A percentile compares a stretch with the other conserved stretches of the same genome.
Evolutionary conservation across 2,329 filamentous ascomycete genomes (phyloP).

Genomic region (Atkinsonella texensis): DNA sequence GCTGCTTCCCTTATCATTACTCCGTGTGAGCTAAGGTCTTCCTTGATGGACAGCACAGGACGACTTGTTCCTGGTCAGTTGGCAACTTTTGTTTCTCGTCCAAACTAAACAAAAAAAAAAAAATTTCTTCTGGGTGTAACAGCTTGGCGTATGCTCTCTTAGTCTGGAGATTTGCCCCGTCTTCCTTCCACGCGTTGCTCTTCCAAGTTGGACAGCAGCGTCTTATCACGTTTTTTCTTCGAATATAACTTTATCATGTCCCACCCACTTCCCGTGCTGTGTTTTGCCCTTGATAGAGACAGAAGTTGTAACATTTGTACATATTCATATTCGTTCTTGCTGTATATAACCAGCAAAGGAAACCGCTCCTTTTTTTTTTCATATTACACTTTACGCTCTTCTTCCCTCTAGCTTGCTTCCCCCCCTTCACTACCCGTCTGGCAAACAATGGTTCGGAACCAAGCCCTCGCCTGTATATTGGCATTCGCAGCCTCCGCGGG

Average conservation of each 20-base stretch:
- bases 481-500: constrained; percentile 19
- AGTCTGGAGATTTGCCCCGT: background rate
- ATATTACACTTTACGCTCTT: background rate
- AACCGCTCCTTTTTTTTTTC: background rate
- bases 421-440: background rate
- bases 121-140: background rate
- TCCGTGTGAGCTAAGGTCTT: background rate
- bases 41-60: background rate
- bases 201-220: background rate
- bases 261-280: background rate
- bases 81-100: background rate
- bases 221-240: background rate
- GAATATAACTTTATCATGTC: constrained; percentile 2
- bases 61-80: constrained; percentile 3
- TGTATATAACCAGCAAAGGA: background rate
- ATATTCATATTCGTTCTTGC: background rate
- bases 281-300: background rate
- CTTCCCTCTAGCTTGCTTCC: too few species aligned
- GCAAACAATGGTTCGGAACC: constrained; percentile 13
- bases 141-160: background rate
- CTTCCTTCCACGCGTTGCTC: background rate
- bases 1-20: background rate
- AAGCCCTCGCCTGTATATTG: constrained; percentile 15
- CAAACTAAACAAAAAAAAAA: too few species aligned
- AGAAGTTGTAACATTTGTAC: background rate